Evolutionary conservation across 495 filamentous ascomycete genomes (phyloP), one percentile per base, ranked within the genome.

Genomic region (Podospora fimiseda): DNA sequence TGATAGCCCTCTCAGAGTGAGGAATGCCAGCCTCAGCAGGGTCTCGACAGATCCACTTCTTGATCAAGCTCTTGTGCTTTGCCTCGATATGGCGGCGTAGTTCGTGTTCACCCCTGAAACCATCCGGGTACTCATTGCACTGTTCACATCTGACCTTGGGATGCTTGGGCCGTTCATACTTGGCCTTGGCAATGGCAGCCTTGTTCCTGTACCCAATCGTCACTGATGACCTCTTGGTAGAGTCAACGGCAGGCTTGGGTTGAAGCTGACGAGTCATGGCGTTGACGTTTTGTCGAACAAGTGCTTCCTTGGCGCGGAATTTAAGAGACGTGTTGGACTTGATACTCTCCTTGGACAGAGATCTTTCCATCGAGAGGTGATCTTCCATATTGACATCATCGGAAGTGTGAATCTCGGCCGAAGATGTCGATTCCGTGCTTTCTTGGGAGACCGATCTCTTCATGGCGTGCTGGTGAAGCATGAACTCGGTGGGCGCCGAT

Each of bases 31-130:
- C 46, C 18, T 59, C 42, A 8, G 37, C 52, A 6, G 75, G 62
- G 59, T 78, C 70, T 18, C 67, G 69, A 63, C 87, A 91, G 6
- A 96, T 76, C 80, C 81, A 98, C 50, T 89, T 89, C 62, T 85
- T 90, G 54, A 87, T 81, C 16, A 79, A 70, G n/a, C 60, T 51
- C 13, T 83, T 80, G 61, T 98, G 93, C 38, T 87, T 85, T 24
- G 89, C 85, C 39, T 90, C 84, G 55, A 81, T 80, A 61, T 98
- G 93, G 22, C 92, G 84, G 11, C 87, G 84, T 27, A 97, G 83
- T 62, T 98, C 93, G 63, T 96, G 93, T 21, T 94, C 89, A 36
- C 93, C 93, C 16, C 93, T 85, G 67, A 96, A 98, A 15, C 92
- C 92, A 1, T 90, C 83, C 0, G 85, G 88, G 46, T 89, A 79